phyloP scores from a whole-genome alignment of 257 asterid genomes.

The Ilex asprella region DNA sequence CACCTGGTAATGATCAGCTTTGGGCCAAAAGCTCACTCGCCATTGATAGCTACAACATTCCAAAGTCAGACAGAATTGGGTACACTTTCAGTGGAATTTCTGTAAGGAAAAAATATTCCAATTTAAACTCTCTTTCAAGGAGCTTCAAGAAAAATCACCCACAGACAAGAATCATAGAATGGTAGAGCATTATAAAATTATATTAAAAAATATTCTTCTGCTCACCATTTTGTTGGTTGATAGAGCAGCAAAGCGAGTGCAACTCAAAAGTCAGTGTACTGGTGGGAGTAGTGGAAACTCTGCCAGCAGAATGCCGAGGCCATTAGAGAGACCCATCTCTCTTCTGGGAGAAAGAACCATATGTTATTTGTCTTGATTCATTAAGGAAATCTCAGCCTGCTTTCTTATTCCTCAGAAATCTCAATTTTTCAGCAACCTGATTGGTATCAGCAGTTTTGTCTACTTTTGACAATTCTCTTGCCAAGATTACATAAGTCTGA shows the following conservation, averaged over 20 bases:
- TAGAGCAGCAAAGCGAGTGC: conserved; percentile 3
- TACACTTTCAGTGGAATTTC: neutral
- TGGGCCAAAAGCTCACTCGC: neutral
- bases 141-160: neutral
- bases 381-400: conserved; percentile 18
- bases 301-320: too few species aligned
- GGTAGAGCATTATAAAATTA: neutral
- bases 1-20: conserved; percentile 9
- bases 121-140: conserved; percentile 4
- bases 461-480: conserved; percentile 47
- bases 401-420: conserved; percentile 22
- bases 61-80: conserved; percentile 5
- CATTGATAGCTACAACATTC: neutral
- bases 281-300: too few species aligned
- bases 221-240: neutral
- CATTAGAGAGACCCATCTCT: too few species aligned
- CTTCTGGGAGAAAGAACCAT: neutral
- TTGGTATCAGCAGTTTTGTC: conserved; percentile 24
- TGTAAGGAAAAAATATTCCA: conserved; percentile 5
- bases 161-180: conserved; percentile 4
- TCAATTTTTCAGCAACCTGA: conserved; percentile 22
- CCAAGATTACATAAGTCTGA: conserved; percentile 48
- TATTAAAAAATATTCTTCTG: neutral
- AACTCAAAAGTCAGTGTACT: neutral
- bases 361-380: neutral